Percentiles rank a stretch among this genome's conserved stretches.
Conservation (phyloP, 2,329 filamentous ascomycete species). For the Dactylellina parvicollis region DNA sequence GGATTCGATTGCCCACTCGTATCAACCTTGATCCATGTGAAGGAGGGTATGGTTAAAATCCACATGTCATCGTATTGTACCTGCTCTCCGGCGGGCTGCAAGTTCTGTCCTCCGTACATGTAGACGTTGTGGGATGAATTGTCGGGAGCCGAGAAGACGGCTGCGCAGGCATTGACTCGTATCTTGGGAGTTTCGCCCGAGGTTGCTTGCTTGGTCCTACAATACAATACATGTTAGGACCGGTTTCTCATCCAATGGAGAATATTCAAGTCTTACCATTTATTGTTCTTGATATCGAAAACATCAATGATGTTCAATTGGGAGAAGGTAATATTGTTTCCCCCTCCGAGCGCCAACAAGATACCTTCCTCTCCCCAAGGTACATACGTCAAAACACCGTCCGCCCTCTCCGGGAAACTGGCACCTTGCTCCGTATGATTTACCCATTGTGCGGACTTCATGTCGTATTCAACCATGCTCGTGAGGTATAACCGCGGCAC, state of each 20-base stretch:
- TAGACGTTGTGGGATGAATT: conserved; percentile 81
- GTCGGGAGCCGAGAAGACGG: conserved; percentile 76
- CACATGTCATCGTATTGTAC: conserved; percentile 77
- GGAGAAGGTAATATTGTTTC: conserved; percentile 73
- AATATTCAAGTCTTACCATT: conserved; percentile 67
- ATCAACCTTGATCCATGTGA: conserved; percentile 78
- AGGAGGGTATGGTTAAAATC: conserved; percentile 81
- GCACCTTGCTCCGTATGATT: conserved; percentile 77
- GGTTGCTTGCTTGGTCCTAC: conserved; percentile 69
- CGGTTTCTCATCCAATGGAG: not conserved
- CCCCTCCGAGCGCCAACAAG: conserved; percentile 79
- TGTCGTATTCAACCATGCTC: conserved; percentile 78
- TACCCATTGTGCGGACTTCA: conserved; percentile 71
- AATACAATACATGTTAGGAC: not conserved
- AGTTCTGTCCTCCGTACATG: conserved; percentile 79
- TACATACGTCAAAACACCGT: conserved; percentile 77
- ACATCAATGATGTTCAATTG: conserved; percentile 79
- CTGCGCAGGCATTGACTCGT: conserved; percentile 75
- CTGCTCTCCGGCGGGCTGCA: conserved; percentile 70
- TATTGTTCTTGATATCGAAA: conserved; percentile 76
- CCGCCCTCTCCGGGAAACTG: conserved; percentile 77
- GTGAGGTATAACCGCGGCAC: conserved; percentile 75
- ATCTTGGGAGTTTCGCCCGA: conserved; percentile 69
- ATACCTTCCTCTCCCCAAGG: conserved; percentile 81
- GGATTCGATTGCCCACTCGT: conserved; percentile 64